Base-by-base conservation (phyloP, 495 filamentous ascomycete species). In the Aspergillus campestris region DNA sequence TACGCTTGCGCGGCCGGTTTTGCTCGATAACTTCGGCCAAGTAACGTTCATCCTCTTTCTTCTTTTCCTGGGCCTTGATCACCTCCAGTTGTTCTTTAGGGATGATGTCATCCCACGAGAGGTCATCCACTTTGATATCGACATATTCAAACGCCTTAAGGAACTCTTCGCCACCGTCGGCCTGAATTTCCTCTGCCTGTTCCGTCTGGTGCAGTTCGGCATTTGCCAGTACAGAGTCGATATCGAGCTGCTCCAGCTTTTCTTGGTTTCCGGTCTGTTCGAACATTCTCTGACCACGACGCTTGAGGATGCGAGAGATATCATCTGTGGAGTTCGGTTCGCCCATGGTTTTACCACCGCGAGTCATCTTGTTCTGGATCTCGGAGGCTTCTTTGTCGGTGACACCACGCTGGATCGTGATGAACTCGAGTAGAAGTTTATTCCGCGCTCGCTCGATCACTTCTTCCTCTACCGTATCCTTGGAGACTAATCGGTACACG, bases 41-140 rank as follows among this genome's bases (percentile, higher is more conserved):
- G 55, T 92, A 92, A 38, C 80, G 77, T 30, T 90, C 87, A 45
- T 96, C 82, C 13, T 83, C 79, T 57, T 84, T 85, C 58, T 80
- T 78, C 53, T 89, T 85, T 59, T 95, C 90, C 45, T 94, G 87
- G 0, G 81, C 86, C 60, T 90, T 94, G 61, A 97, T 83, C 40
- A 79, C 81, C 15, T 86, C 89, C 14, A 97, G 78, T 54, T 94
- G 78, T 6, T 95, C 89, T 50, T 88, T 89, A 1, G 92, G 94
- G 49, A 99, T 99, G 58, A 99, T 97, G 44, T 96, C 83, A 52
- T 97, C 94, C 92, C 92, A 98, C 47, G 86, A 84, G 32, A 95
- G 75, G 51, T 89, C 83, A 57, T 94, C 86, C 15, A 95, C 82
- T 64, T 95, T 95, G 64, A 97, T 86, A 54, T 96, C 89, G 4